A percentile compares a stretch with the other conserved stretches of the same genome.
These are phyloP conservation scores for Monilinia fructigena DNA, from an alignment of 2,329 filamentous ascomycete species.

Conservation along the genomic window DNA sequence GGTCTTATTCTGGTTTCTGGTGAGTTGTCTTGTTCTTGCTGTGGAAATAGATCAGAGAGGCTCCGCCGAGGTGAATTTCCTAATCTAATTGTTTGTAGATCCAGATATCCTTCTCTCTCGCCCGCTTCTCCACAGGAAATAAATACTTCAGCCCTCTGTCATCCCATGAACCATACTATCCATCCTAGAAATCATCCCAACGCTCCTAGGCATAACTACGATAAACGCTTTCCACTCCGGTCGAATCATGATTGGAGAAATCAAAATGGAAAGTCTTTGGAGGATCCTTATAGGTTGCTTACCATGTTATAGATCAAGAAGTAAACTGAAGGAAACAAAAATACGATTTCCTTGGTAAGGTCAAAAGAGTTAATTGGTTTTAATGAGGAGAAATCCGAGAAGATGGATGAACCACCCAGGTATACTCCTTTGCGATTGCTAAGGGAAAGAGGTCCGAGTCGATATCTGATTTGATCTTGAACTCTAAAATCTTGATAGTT, in stretches of 20 bases:
- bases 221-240: not conserved
- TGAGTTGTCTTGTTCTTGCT: too few species aligned
- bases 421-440: not conserved
- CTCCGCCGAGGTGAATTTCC: too few species aligned
- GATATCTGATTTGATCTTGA: too few species aligned
- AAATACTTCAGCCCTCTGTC: not conserved
- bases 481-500: too few species aligned
- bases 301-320: not conserved
- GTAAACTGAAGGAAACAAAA: not conserved
- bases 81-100: too few species aligned
- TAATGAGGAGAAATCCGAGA: not conserved
- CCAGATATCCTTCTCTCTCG: too few species aligned
- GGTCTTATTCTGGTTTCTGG: too few species aligned
- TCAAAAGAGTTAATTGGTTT: not conserved
- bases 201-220: not conserved
- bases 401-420: not conserved
- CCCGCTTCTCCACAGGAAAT: conserved; percentile 25
- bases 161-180: not conserved
- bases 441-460: not conserved
- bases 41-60: too few species aligned
- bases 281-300: not conserved
- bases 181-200: not conserved
- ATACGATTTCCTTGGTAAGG: not conserved
- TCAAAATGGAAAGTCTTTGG: not conserved
- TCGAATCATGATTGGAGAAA: not conserved